phyloP scores from a whole-genome alignment of 805 yeast genomes.

The Wickerhamiella cacticola region DNA sequence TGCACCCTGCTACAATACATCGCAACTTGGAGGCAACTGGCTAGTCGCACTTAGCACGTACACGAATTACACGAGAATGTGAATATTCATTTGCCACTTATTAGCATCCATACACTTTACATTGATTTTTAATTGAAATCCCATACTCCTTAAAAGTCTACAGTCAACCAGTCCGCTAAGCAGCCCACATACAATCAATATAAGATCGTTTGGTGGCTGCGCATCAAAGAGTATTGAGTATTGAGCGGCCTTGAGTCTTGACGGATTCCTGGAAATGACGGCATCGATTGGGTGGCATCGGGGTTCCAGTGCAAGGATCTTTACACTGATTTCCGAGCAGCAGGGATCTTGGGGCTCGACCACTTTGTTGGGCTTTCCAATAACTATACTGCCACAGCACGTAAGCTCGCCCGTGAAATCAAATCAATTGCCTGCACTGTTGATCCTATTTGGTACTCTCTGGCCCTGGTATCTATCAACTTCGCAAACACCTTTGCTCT shows the following conservation, averaged over 20 bases:
- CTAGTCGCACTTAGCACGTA: no score
- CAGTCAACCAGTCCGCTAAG: no score
- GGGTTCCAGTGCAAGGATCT: constrained; percentile 34
- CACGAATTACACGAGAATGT: no score
- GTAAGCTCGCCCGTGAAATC: constrained; percentile 20
- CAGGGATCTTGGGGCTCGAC: constrained; percentile 25
- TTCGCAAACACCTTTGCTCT: constrained; percentile 17
- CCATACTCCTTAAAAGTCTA: no score
- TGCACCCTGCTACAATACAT: no score
- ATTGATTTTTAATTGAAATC: no score
- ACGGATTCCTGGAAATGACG: neutral
- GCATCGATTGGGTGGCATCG: constrained; percentile 27
- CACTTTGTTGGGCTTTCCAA: constrained; percentile 22
- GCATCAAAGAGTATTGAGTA: neutral
- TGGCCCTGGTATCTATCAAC: constrained; percentile 29
- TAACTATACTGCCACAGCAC: constrained; percentile 13
- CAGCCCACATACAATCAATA: neutral
- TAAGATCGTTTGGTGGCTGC: constrained; percentile 1
- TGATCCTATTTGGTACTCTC: constrained; percentile 26
- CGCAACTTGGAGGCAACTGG: no score
- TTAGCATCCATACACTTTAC: no score
- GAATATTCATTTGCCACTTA: no score
- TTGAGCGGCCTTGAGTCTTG: neutral
- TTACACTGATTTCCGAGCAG: constrained; percentile 29
- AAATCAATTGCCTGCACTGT: constrained; percentile 18